Conservation (phyloP, 345 rosid genomes). For the Citrus unshiu region DNA sequence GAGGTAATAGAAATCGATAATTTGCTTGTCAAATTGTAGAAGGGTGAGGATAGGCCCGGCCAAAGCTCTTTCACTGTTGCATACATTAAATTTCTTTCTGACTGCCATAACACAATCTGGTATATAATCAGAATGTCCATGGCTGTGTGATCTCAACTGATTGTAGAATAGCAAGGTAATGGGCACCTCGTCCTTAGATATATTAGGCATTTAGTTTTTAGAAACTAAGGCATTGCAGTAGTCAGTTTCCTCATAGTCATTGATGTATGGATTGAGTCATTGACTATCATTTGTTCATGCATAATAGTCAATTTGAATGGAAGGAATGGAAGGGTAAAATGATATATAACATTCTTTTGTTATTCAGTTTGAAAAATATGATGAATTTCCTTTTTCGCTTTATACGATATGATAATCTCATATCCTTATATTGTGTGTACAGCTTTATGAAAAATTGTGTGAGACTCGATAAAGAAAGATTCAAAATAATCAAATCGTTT, state of each 20-base stretch:
- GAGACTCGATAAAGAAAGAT: too few species aligned
- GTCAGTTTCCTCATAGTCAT: not conserved
- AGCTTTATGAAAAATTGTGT: not conserved
- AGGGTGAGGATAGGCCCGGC: not conserved
- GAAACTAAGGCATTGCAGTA: not conserved
- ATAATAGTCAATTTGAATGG: not conserved
- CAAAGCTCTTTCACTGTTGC: not conserved
- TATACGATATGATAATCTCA: not conserved
- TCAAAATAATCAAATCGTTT: too few species aligned
- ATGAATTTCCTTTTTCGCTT: not conserved
- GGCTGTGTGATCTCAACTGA: not conserved
- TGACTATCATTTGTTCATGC: slow-evolving; percentile 7
- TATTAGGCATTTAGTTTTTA: not conserved
- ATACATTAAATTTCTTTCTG: too few species aligned
- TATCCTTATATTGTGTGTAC: not conserved
- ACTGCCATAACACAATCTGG: not conserved
- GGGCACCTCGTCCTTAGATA: not conserved
- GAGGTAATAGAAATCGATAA: slow-evolving; percentile 36
- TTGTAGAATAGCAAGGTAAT: not conserved
- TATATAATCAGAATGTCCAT: not conserved
- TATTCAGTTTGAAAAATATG: not conserved
- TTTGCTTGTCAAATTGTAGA: not conserved
- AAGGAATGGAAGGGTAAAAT: not conserved
- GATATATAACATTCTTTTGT: not conserved
- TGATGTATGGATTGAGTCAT: not conserved